These are phyloP conservation scores for Fusarium kyushuense DNA, from an alignment of 2,329 filamentous ascomycete genomes.

Conservation along the genomic window DNA sequence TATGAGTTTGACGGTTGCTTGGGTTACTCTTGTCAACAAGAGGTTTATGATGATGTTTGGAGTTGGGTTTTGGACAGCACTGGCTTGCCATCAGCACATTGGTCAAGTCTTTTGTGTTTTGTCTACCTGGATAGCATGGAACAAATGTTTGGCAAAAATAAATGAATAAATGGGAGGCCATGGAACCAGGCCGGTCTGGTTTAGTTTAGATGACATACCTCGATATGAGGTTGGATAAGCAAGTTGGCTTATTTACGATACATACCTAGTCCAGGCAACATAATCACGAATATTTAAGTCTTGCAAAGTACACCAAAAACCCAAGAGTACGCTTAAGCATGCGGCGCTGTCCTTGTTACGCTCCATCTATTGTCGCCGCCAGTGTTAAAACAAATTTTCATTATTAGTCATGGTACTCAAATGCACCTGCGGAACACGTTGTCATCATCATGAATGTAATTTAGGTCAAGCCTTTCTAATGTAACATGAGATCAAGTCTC, in stretches of 20 bases:
- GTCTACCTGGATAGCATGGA: constrained; percentile 44
- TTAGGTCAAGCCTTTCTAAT: constrained; percentile 10
- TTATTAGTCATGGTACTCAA: neutral
- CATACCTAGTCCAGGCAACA: constrained; percentile 39
- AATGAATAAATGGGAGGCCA: constrained; percentile 41
- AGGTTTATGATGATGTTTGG: constrained; percentile 47
- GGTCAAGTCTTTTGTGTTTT: constrained; percentile 41
- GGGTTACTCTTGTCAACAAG: constrained; percentile 36
- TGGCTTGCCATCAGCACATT: constrained; percentile 41
- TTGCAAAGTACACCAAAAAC: constrained; percentile 15
- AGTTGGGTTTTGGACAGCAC: constrained; percentile 49
- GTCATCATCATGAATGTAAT: constrained; percentile 16
- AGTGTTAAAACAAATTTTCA: neutral
- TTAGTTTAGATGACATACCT: constrained; percentile 43
- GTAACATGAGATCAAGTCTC: constrained; percentile 8
- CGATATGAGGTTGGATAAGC: constrained; percentile 31
- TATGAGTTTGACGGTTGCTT: constrained; percentile 38
- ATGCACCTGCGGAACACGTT: neutral
- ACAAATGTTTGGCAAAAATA: constrained; percentile 40
- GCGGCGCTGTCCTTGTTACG: constrained; percentile 15
- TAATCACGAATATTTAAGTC: constrained; percentile 39
- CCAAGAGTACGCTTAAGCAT: neutral
- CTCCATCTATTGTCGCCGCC: neutral
- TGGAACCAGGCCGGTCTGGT: constrained; percentile 41
- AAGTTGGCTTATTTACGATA: constrained; percentile 36